Evolutionary conservation across 768 basidiomycete genomes (phyloP), one percentile per base, ranked within the genome.

Genomic region (Fibroporia radiculosa): DNA sequence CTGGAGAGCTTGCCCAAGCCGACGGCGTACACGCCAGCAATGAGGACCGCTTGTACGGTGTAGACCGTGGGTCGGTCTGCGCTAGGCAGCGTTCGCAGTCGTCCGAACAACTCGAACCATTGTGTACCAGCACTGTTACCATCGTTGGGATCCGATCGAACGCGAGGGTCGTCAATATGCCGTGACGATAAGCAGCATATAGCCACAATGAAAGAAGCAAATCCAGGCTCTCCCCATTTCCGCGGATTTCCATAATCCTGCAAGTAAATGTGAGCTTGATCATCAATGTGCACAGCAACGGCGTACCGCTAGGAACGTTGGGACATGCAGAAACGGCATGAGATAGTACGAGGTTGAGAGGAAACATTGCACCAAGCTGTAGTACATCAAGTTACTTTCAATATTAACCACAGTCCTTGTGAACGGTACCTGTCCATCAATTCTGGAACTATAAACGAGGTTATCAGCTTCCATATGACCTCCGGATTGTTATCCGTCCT

Each of bases 211-310:
- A 93, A 93, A 8, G 91, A 82, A 31, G 87, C 90, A 57, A 96
- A 96, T 7, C 93, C 93, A 6, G 93, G 89, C 64, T 93, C 91
- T 40, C 84, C 88, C 92, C 93, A 95, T 70, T 93, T 93, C 64
- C 80, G 78, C 40, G 93, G 93, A 52, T 92, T 88, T 32, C 88
- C 89, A 60, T 96, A 96, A 63, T 96, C 92, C 84, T 88, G 51
- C 1, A 45, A 41, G 35, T 28, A 32, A n/a, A 44, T 13, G 42
- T 16, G 7, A 13, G 40, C 12, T 49, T 23, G 28, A n/a, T n/a
- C n/a, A n/a, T 50, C 47, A 50, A 40, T 35, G 27, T 23, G 22
- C 26, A 47, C 22, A 45, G 47, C 16, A 42, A n/a, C n/a, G 31
- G 45, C 63, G 35, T 58, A 88, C 86, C 28, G 80, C 73, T 34